phyloP scores from a whole-genome alignment of 768 basidiomycete species.

The Paxillus ammoniavirescens region DNA sequence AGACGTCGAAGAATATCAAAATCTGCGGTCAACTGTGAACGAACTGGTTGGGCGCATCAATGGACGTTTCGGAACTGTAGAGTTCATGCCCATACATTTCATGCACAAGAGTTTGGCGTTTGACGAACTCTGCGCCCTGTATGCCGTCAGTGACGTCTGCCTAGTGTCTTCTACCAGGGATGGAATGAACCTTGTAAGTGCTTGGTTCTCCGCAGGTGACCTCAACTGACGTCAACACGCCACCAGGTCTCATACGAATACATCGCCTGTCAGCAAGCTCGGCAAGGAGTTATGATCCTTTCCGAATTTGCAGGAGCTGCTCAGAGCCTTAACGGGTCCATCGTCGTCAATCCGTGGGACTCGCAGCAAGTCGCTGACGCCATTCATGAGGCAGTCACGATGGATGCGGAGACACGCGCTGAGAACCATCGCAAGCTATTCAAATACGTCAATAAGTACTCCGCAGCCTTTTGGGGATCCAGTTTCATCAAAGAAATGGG shows the following conservation, averaged over 20 bases:
- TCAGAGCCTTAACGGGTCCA: slow-evolving; percentile 90
- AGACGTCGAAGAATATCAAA: slow-evolving; percentile 99
- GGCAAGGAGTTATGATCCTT: slow-evolving; percentile 95
- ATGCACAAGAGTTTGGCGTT: slow-evolving; percentile 95
- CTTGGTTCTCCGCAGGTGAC: slow-evolving; percentile 2
- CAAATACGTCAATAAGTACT: slow-evolving; percentile 96
- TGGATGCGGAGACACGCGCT: slow-evolving; percentile 77
- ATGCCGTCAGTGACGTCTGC: slow-evolving; percentile 95
- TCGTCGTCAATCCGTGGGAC: slow-evolving; percentile 99
- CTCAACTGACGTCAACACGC: slow-evolving; percentile 7
- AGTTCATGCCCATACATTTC: slow-evolving; percentile 99
- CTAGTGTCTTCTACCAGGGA: slow-evolving; percentile 93
- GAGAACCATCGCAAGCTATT: slow-evolving; percentile 95
- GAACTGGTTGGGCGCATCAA: slow-evolving; percentile 98
- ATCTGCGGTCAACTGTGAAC: slow-evolving; percentile 91
- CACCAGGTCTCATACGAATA: slow-evolving; percentile 96
- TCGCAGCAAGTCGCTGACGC: slow-evolving; percentile 97
- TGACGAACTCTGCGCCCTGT: slow-evolving; percentile 96
- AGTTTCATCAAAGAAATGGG: slow-evolving; percentile 87
- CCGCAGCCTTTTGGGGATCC: slow-evolving; percentile 88
- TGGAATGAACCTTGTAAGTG: slow-evolving; percentile 94
- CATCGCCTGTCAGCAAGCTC: slow-evolving; percentile 89
- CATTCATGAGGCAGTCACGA: slow-evolving; percentile 93
- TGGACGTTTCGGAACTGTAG: slow-evolving; percentile 97
- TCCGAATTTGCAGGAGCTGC: slow-evolving; percentile 99